These are phyloP conservation scores for Handroanthus guayacan DNA, from an alignment of 257 asterid genomes.

Conservation along the genomic window DNA sequence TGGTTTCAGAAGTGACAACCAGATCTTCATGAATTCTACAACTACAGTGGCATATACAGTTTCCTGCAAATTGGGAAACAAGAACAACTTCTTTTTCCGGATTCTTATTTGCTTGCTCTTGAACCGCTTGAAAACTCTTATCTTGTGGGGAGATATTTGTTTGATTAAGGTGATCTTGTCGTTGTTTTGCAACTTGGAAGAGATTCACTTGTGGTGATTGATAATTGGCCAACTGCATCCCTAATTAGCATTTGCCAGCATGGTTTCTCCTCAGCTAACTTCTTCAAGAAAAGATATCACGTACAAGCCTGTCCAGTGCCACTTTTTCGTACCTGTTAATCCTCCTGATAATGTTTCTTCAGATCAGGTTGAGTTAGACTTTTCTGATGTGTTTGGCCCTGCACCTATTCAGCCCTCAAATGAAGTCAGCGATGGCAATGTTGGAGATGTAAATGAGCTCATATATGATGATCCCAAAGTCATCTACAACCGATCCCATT, in stretches of 20 bases:
- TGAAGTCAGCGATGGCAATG: conserved; percentile 41
- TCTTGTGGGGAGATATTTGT: conserved; percentile 29
- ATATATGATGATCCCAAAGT: conserved; percentile 68
- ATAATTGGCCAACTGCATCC: conserved; percentile 42
- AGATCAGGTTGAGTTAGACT: conserved; percentile 55
- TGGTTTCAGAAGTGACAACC: conserved; percentile 33
- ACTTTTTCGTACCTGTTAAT: conserved; percentile 39
- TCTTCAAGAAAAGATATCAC: conserved; percentile 33
- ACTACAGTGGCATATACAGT: conserved; percentile 35
- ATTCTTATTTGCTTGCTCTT: conserved; percentile 53
- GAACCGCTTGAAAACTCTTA: conserved; percentile 44
- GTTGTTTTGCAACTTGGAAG: conserved; percentile 38
- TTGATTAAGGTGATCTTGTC: conserved; percentile 34
- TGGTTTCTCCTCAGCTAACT: conserved; percentile 53
- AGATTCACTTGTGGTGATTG: conserved; percentile 32
- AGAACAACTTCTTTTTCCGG: conserved; percentile 60
- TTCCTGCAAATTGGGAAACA: conserved; percentile 71
- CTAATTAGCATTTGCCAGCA: conserved; percentile 31
- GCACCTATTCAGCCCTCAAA: conserved; percentile 44
- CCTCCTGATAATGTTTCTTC: conserved; percentile 52
- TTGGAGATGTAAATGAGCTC: conserved; percentile 52
- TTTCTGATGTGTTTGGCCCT: conserved; percentile 62
- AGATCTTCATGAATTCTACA: conserved; percentile 44
- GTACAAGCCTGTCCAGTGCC: conserved; percentile 36
- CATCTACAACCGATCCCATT: conserved; percentile 65